Conservation (phyloP, 2,329 filamentous ascomycete species). For the Davidsoniella neocaledoniae region DNA sequence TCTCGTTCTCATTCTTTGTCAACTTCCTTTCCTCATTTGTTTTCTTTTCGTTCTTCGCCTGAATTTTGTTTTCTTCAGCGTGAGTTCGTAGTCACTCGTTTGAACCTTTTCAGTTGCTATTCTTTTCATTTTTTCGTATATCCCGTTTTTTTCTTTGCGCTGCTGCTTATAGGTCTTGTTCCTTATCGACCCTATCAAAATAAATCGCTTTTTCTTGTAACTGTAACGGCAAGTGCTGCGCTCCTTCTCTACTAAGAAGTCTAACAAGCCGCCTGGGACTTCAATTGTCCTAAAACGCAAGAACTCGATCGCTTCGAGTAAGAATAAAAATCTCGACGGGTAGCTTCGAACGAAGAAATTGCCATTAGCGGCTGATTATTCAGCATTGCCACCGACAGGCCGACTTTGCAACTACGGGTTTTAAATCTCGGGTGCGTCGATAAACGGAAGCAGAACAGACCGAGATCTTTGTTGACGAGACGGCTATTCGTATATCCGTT, state of each 20-base stretch:
- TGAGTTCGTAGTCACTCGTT: constrained; percentile 11
- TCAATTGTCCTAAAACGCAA: too few relatives aligned
- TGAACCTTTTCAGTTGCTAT: constrained; percentile 2
- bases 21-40: background rate
- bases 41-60: background rate
- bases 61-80: background rate
- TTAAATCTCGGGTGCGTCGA: too few relatives aligned
- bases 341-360: too few relatives aligned
- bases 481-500: too few relatives aligned
- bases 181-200: background rate
- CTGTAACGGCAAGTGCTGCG: too few relatives aligned
- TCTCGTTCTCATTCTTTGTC: background rate
- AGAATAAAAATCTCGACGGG: too few relatives aligned
- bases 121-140: constrained; percentile 1
- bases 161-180: background rate
- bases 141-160: background rate
- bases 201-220: background rate
- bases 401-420: background rate
- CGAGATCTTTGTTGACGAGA: too few relatives aligned
- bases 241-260: too few relatives aligned
- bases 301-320: too few relatives aligned
- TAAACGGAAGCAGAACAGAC: too few relatives aligned
- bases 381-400: background rate
- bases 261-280: too few relatives aligned
- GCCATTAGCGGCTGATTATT: background rate